Evolutionary conservation across 2,329 filamentous ascomycete genomes (phyloP), one percentile per base, ranked within the genome.

Genomic region (Verruconis gallopava): DNA sequence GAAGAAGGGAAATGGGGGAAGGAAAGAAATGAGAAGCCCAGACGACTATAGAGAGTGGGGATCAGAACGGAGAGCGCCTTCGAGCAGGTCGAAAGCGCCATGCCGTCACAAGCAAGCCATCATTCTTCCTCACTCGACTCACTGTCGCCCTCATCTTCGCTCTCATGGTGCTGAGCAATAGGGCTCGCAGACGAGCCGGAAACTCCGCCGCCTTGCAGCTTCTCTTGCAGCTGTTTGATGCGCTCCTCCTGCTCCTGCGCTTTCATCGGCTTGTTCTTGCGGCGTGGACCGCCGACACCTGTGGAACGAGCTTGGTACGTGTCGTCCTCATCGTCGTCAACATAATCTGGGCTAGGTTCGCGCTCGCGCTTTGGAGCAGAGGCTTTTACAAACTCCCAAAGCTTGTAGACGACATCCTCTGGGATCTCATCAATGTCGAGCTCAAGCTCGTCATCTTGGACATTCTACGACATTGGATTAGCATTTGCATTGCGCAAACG

Each of bases 211-310:
- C 25, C 25, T 9, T 9, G 6, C 25, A 30, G 25, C 25, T 30
- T 30, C 25, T 30, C 70, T 49, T 74, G 69, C 18, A 83, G 67
- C 55, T 75, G 67, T 49, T 72, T 67, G 51, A 84, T 79, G 49
- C 74, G 77, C 33, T 72, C 68, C 54, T 81, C 77, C 60, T 84
- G 79, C 59, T 83, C 79, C 22, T 66, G 63, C 61, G 80, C 80
- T 60, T 75, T 78, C 79, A 84, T 84, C 1, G 79, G 79, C 66
- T 83, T 83, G 59, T 83, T 81, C 68, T 81, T 81, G 65, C 77
- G 79, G 41, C 73, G 71, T 60, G 77, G 77, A 47, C 62, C 63
- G 17, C n/a, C 28, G 17, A 9, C 17, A 30, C 44, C 37, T 50
- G 48, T 55, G 40, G 46, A 55, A 43, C 44, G 52, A 55, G 42